Evolutionary conservation across 139 green algal genomes (phyloP).

Genomic region (Haematococcus lacustris): DNA sequence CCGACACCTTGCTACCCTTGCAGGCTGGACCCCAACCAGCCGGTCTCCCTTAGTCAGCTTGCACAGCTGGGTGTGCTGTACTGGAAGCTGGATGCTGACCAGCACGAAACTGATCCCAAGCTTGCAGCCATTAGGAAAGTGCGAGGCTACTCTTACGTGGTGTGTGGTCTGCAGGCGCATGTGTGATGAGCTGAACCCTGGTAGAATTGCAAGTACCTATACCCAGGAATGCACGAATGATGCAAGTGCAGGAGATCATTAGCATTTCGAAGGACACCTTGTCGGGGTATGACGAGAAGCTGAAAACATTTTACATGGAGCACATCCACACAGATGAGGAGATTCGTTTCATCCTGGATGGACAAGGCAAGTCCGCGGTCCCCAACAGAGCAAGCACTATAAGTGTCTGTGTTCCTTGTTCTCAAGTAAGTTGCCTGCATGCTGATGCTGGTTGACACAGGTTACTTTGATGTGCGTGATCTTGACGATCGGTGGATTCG

Average conservation of each 20-base stretch:
- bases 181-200: too few relatives aligned
- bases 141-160: constrained; percentile 46
- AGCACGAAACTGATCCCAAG: constrained; percentile 53
- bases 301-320: constrained; percentile 93
- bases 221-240: too few relatives aligned
- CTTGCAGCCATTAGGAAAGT: constrained; percentile 73
- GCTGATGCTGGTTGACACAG: too few relatives aligned
- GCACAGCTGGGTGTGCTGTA: constrained; percentile 68
- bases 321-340: constrained; percentile 94
- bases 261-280: constrained; percentile 63
- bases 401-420: too few relatives aligned
- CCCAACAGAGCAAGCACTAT: too few relatives aligned
- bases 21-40: constrained; percentile 63
- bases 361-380: constrained; percentile 15
- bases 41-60: constrained; percentile 46
- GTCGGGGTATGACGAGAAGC: constrained; percentile 84
- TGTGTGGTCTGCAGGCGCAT: too few relatives aligned
- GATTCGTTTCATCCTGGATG: constrained; percentile 70
- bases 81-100: constrained; percentile 70
- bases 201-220: too few relatives aligned
- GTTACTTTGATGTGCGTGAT: constrained; percentile 96
- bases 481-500: constrained; percentile 84
- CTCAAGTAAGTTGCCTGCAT: too few relatives aligned
- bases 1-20: not conserved
- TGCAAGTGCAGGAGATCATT: constrained; percentile 80